A percentile compares a stretch with the other conserved stretches of the same genome.
Evolutionary conservation across 495 filamentous ascomycete genomes (phyloP).

Genomic region (Hypomontagnella monticulosa): DNA sequence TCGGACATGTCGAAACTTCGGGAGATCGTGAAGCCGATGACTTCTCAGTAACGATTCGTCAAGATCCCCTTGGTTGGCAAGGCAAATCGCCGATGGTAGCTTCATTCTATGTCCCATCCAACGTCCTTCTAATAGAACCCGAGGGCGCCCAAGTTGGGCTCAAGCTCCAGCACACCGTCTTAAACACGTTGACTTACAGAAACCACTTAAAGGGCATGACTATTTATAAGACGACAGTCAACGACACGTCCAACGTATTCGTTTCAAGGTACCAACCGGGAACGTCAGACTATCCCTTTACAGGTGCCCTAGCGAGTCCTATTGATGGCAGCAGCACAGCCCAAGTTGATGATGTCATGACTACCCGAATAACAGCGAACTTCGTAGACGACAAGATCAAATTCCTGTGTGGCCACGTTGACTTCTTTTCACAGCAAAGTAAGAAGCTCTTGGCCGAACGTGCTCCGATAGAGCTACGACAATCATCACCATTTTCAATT

Average conservation of each 20-base stretch:
- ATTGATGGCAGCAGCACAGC: not conserved
- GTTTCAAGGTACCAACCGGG: constrained; percentile 44
- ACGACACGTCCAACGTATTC: constrained; percentile 44
- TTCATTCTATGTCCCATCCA: constrained; percentile 51
- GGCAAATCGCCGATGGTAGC: constrained; percentile 52
- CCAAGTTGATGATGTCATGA: not conserved
- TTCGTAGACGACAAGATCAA: constrained; percentile 22
- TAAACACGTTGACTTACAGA: constrained; percentile 11
- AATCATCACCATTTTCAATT: constrained; percentile 48
- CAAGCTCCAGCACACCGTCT: constrained; percentile 20
- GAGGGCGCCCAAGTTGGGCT: constrained; percentile 37
- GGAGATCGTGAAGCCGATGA: constrained; percentile 39
- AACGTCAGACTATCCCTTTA: constrained; percentile 29
- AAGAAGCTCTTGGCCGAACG: constrained; percentile 44
- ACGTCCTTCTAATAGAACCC: constrained; percentile 42
- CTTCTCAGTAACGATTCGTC: constrained; percentile 40
- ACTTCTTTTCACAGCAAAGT: constrained; percentile 40
- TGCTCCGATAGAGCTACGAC: constrained; percentile 43
- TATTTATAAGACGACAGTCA: constrained; percentile 40
- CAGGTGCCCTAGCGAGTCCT: not conserved
- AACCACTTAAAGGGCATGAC: constrained; percentile 32
- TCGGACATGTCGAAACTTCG: constrained; percentile 44
- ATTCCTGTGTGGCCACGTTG: constrained; percentile 42
- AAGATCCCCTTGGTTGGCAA: constrained; percentile 46
- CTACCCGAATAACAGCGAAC: constrained; percentile 25